phyloP scores from a whole-genome alignment of 1,284 basidiomycete species.

The Ustilago trichophora region DNA sequence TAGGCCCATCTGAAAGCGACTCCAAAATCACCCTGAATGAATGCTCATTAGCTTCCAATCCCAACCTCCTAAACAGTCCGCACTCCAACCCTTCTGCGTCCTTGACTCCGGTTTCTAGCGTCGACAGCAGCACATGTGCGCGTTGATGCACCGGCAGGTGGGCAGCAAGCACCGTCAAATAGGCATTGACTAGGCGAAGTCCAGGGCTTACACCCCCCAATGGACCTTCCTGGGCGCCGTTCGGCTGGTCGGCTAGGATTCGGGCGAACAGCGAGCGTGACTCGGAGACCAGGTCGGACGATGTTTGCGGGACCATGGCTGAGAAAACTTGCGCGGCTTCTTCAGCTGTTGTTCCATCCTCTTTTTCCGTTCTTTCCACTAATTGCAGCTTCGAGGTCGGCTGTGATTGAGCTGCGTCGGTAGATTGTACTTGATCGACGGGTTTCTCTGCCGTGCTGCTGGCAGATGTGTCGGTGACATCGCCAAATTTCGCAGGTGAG shows the following conservation, averaged over 20 bases:
- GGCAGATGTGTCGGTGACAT: no score
- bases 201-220: conserved; percentile 75
- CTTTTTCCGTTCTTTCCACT: neutral
- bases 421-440: no score
- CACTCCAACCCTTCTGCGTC: conserved; percentile 5
- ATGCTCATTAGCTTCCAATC: conserved; percentile 49
- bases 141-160: conserved; percentile 57
- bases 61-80: conserved; percentile 40
- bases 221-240: conserved; percentile 52
- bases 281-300: conserved; percentile 79
- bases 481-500: no score
- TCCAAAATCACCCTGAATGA: conserved; percentile 45
- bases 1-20: conserved; percentile 2
- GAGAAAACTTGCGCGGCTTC: conserved; percentile 70
- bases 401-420: neutral
- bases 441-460: no score
- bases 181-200: conserved; percentile 79
- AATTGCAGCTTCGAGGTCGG: neutral
- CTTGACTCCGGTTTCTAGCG: neutral
- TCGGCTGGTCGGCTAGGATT: conserved; percentile 71
- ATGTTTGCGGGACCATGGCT: conserved; percentile 73
- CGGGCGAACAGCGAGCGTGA: conserved; percentile 76
- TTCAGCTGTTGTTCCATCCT: conserved; percentile 67
- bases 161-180: conserved; percentile 76
- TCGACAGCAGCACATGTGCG: conserved; percentile 3